These are phyloP conservation scores for Ceratocystis cubensis DNA, from an alignment of 2,329 filamentous ascomycete species.

Conservation along the genomic window DNA sequence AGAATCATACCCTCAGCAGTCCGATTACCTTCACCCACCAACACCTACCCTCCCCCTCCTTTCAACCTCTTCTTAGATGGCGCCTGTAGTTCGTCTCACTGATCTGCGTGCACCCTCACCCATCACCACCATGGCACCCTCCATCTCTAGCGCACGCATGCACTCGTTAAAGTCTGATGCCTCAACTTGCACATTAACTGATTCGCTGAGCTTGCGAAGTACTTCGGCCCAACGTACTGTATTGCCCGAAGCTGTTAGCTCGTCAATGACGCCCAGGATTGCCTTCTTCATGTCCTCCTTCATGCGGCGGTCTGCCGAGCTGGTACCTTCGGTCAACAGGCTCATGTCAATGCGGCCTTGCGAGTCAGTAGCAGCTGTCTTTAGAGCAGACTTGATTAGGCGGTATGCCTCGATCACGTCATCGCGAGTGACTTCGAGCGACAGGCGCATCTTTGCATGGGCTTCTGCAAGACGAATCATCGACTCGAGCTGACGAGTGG, in stretches of 20 bases:
- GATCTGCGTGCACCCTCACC: slow-evolving; percentile 77
- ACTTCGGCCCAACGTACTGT: slow-evolving; percentile 70
- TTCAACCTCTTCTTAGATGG: background rate
- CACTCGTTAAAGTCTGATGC: slow-evolving; percentile 70
- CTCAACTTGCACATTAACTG: slow-evolving; percentile 59
- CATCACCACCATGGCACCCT: slow-evolving; percentile 65
- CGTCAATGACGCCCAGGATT: slow-evolving; percentile 62
- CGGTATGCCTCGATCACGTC: slow-evolving; percentile 88
- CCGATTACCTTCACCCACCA: background rate
- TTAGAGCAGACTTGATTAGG: slow-evolving; percentile 84
- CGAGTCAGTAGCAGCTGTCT: slow-evolving; percentile 91
- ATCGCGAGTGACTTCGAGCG: slow-evolving; percentile 56
- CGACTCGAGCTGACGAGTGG: slow-evolving; percentile 87
- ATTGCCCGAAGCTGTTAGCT: slow-evolving; percentile 54
- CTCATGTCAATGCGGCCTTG: slow-evolving; percentile 95
- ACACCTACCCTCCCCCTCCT: background rate
- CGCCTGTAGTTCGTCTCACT: slow-evolving; percentile 33
- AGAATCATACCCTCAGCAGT: background rate
- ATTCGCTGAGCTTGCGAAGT: slow-evolving; percentile 57
- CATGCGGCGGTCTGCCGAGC: slow-evolving; percentile 69
- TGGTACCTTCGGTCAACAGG: slow-evolving; percentile 85
- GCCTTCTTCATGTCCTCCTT: slow-evolving; percentile 67
- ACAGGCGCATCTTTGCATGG: slow-evolving; percentile 93
- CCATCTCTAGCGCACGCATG: slow-evolving; percentile 66
- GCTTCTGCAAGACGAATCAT: slow-evolving; percentile 97